Percentiles rank a stretch among this genome's conserved stretches.
Evolutionary conservation across 257 asterid species (phyloP).

Genomic region (Solanum boliviense): DNA sequence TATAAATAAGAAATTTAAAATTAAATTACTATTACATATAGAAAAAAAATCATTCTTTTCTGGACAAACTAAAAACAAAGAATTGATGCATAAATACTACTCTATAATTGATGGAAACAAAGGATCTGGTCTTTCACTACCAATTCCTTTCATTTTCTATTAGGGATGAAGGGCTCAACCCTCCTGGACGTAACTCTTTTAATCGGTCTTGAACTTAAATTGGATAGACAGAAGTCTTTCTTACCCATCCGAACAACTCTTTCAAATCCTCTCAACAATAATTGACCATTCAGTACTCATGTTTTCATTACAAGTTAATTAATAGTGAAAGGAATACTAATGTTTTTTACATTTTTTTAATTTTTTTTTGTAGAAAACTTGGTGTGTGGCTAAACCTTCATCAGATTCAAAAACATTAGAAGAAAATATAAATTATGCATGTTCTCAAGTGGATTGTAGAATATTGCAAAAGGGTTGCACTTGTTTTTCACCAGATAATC

Average conservation of each 20-base stretch:
- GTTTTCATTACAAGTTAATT: neutral
- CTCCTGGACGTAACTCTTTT: too few relatives aligned
- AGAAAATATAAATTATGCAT: conserved; percentile 27
- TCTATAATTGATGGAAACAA: too few relatives aligned
- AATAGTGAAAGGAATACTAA: neutral
- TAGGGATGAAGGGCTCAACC: neutral
- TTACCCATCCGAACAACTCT: too few relatives aligned
- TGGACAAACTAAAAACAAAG: too few relatives aligned
- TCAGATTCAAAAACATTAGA: conserved; percentile 7
- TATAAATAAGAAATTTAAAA: too few relatives aligned
- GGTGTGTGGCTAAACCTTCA: conserved; percentile 71
- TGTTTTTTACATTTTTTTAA: neutral
- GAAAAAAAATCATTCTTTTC: neutral
- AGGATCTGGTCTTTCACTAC: too few relatives aligned
- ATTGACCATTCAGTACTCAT: too few relatives aligned
- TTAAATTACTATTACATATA: too few relatives aligned
- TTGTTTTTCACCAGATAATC: conserved; percentile 28
- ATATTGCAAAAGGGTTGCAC: conserved; percentile 24
- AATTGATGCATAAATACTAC: neutral
- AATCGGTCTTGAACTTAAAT: neutral
- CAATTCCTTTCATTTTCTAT: neutral
- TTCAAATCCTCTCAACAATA: neutral
- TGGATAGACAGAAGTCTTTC: neutral
- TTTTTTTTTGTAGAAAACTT: conserved; percentile 21
- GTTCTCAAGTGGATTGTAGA: conserved; percentile 32